phyloP scores from a whole-genome alignment of 225 moss, liverwort and hornwort species.

The Straminergon stramineum region DNA sequence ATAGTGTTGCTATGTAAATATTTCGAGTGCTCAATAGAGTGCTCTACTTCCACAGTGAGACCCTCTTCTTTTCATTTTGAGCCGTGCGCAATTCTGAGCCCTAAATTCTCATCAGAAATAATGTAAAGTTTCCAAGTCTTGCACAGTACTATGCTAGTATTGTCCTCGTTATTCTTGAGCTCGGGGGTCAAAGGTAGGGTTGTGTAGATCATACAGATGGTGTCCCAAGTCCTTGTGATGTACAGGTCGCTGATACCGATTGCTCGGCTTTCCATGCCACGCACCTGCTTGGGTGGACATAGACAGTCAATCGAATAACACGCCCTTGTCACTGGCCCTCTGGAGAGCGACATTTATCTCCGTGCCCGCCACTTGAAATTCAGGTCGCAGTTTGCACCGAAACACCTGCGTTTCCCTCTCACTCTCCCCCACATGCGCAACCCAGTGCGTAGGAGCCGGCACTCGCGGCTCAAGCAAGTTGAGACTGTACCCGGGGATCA shows the following conservation, averaged over 20 bases:
- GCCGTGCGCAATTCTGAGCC: neutral
- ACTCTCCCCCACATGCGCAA: neutral
- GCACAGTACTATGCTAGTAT: neutral
- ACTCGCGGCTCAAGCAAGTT: conserved; percentile 9
- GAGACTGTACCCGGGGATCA: conserved; percentile 21
- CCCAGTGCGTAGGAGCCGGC: conserved; percentile 9
- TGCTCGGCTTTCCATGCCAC: neutral
- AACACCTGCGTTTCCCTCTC: conserved; percentile 18
- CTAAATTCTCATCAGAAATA: neutral
- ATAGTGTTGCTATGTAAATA: neutral
- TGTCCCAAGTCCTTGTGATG: neutral
- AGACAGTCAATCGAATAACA: neutral
- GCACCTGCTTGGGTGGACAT: neutral
- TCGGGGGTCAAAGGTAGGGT: neutral
- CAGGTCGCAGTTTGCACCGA: conserved; percentile 16
- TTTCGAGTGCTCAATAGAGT: neutral
- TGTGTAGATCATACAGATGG: neutral
- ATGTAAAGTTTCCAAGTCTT: neutral
- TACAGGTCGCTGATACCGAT: neutral
- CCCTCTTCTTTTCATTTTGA: neutral
- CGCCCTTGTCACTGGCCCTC: neutral
- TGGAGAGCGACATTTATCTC: neutral
- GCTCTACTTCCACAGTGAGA: neutral
- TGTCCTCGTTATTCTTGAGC: neutral
- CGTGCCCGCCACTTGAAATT: conserved; percentile 8